Conservation (phyloP, 129 eudicot species). For the Helianthus tuberosus region DNA sequence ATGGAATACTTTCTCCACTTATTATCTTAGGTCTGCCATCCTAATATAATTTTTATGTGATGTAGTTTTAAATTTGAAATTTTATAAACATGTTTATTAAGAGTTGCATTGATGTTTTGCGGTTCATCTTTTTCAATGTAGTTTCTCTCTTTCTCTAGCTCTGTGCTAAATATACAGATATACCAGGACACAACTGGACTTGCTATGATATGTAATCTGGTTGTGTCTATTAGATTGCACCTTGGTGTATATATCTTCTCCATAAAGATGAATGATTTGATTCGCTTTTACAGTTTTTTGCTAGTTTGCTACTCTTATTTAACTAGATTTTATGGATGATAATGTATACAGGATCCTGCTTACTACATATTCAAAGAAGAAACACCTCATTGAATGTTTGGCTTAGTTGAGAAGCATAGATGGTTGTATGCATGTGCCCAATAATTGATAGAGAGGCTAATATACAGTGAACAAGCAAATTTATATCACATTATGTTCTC, state of each 20-base stretch:
- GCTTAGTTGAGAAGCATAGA: conserved; percentile 93
- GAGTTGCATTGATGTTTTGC: too few species aligned
- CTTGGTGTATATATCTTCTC: background rate
- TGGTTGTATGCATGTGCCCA: conserved; percentile 99
- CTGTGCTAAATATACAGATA: background rate
- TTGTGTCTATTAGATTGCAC: conserved; percentile 3
- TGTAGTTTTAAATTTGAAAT: background rate
- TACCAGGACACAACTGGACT: background rate
- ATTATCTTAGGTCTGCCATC: background rate
- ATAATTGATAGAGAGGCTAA: conserved; percentile 84
- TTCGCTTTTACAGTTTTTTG: too few species aligned
- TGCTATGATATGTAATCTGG: conserved; percentile 1
- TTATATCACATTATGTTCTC: background rate
- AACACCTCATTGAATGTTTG: conserved; percentile 84
- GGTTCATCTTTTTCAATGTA: too few species aligned
- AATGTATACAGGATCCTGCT: conserved; percentile 60
- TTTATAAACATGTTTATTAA: background rate
- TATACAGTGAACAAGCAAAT: conserved; percentile 55
- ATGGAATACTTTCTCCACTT: too few species aligned
- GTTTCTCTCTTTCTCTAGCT: too few species aligned
- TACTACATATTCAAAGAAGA: conserved; percentile 77
- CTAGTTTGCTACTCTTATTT: too few species aligned
- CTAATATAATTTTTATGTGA: background rate
- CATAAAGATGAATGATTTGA: background rate
- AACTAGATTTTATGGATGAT: too few species aligned